Percentiles rank a stretch among this genome's conserved stretches.
Conservation (phyloP, 129 eudicot species). For the Oenanthe sinensis region DNA sequence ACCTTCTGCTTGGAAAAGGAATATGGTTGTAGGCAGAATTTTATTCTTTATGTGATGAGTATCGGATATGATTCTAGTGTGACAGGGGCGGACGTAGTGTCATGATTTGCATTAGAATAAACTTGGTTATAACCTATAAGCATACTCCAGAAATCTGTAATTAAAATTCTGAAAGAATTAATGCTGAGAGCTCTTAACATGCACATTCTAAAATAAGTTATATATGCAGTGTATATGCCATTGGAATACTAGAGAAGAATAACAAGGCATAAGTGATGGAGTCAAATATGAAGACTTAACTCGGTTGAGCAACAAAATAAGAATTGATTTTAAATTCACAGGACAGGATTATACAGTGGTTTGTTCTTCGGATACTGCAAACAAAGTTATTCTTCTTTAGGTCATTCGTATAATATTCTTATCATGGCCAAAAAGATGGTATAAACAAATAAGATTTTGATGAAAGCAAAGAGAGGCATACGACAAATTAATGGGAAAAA, state of each 20-base stretch:
- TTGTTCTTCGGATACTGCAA: not conserved
- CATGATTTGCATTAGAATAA: not conserved
- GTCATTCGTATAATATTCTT: not conserved
- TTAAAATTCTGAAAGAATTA: not conserved
- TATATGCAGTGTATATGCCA: not conserved
- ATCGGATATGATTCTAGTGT: not conserved
- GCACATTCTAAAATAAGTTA: no score
- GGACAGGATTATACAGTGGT: not conserved
- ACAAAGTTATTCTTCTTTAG: not conserved
- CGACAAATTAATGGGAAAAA: not conserved
- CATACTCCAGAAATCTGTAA: not conserved
- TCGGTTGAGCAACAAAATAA: not conserved
- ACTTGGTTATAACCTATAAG: not conserved
- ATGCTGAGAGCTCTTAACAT: not conserved
- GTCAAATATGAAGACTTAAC: not conserved
- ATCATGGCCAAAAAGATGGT: not conserved
- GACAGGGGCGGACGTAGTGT: not conserved
- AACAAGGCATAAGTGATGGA: not conserved
- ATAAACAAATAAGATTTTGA: no score
- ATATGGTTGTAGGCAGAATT: not conserved
- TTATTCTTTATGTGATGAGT: not conserved
- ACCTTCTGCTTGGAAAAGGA: not conserved
- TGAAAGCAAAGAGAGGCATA: no score
- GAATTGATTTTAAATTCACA: not conserved
- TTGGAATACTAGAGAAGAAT: not conserved